phyloP scores from a whole-genome alignment of 2,329 filamentous ascomycete species.

The Fusarium buxicola region DNA sequence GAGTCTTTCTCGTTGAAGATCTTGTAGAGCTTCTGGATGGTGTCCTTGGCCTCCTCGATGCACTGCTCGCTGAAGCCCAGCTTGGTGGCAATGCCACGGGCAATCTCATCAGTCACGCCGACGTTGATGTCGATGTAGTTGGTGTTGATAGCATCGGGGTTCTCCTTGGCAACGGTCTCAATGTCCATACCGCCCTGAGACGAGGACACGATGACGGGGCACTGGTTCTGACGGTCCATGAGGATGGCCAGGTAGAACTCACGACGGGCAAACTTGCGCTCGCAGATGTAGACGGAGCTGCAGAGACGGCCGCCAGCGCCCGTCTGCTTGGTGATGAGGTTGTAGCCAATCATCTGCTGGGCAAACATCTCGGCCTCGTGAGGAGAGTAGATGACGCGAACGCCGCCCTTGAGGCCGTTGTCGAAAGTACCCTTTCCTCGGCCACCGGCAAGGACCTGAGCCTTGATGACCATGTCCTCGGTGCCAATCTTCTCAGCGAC shows the following conservation, averaged over 20 bases:
- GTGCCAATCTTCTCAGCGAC: constrained; percentile 91
- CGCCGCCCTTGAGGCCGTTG: constrained; percentile 98
- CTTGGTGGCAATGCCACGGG: constrained; percentile 86
- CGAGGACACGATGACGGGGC: constrained; percentile 95
- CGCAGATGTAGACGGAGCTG: constrained; percentile 98
- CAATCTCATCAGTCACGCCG: constrained; percentile 96
- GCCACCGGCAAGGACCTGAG: constrained; percentile 96
- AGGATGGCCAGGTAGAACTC: constrained; percentile 99
- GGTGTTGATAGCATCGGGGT: constrained; percentile 93
- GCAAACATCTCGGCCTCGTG: constrained; percentile 97
- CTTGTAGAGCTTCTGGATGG: constrained; percentile 99
- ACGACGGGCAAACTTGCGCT: constrained; percentile 98
- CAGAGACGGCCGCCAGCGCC: constrained; percentile 93
- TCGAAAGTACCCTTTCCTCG: constrained; percentile 98
- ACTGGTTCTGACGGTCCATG: constrained; percentile 94
- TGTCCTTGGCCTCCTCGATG: constrained; percentile 93
- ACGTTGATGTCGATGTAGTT: constrained; percentile 93
- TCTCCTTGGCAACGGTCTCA: constrained; percentile 97
- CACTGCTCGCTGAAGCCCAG: constrained; percentile 98
- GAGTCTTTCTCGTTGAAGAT: constrained; percentile 99
- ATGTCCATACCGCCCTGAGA: constrained; percentile 99
- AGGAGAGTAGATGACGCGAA: constrained; percentile 98
- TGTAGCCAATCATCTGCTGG: constrained; percentile 99
- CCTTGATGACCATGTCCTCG: constrained; percentile 99
- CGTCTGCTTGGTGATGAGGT: constrained; percentile 99